These are phyloP conservation scores for Ramaria rubella DNA, from an alignment of 768 basidiomycete species.

Conservation along the genomic window DNA sequence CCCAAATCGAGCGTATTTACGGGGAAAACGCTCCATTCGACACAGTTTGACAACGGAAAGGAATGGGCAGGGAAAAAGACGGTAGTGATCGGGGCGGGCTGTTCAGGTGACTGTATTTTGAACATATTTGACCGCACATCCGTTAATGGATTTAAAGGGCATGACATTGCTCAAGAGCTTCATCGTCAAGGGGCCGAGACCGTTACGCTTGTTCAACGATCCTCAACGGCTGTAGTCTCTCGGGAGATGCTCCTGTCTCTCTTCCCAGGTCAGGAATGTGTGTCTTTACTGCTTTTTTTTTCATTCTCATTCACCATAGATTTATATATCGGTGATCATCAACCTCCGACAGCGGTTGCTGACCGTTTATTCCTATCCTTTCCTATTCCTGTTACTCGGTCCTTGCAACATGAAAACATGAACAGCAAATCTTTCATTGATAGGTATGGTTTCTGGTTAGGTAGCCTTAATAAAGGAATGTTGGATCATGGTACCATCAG, in stretches of 20 bases:
- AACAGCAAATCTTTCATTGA: neutral
- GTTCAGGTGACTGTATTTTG: neutral
- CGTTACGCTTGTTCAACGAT: constrained; percentile 40
- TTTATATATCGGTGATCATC: neutral
- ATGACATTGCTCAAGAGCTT: constrained; percentile 34
- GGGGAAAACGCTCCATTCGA: neutral
- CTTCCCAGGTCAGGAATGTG: neutral
- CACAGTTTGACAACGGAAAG: neutral
- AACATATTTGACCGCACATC: too few relatives aligned
- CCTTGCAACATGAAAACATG: neutral
- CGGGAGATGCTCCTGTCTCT: neutral
- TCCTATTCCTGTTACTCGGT: neutral
- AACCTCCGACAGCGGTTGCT: neutral
- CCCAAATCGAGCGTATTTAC: neutral
- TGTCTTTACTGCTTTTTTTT: neutral
- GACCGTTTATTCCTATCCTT: neutral
- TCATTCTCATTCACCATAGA: neutral
- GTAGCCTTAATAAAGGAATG: neutral
- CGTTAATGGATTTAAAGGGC: too few relatives aligned
- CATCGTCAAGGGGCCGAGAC: constrained; percentile 21
- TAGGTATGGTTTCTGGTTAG: neutral
- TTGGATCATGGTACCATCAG: neutral
- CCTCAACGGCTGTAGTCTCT: constrained; percentile 22
- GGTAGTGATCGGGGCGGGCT: neutral
- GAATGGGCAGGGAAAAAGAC: neutral